Evolutionary conservation across 2,329 filamentous ascomycete species (phyloP).

Genomic region (Harringtonia lauricola): DNA sequence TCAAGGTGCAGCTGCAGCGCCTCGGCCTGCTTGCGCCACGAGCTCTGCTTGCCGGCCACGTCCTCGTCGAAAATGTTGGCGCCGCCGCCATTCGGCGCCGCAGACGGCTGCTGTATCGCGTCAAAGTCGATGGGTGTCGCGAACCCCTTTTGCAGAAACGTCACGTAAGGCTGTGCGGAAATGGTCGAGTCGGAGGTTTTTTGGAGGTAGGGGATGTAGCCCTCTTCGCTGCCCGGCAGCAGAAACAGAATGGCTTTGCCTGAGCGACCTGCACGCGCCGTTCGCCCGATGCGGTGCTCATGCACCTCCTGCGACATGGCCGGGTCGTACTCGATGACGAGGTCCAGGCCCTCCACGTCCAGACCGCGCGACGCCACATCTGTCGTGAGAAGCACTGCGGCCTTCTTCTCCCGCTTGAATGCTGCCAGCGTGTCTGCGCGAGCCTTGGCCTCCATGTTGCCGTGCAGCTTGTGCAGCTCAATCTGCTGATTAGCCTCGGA

Average conservation of each 20-base stretch:
- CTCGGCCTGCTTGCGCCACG: slow-evolving; percentile 35
- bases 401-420: slow-evolving; percentile 63
- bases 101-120: slow-evolving; percentile 18
- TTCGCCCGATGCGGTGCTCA: slow-evolving; percentile 87
- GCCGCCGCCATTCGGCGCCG: slow-evolving; percentile 51
- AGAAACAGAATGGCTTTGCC: slow-evolving; percentile 85
- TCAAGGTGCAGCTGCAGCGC: slow-evolving; percentile 48
- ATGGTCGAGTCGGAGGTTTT: slow-evolving; percentile 4
- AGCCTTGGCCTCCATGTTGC: slow-evolving; percentile 77
- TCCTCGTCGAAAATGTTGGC: slow-evolving; percentile 28
- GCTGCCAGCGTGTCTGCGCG: slow-evolving; percentile 77
- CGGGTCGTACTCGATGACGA: slow-evolving; percentile 93
- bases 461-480: slow-evolving; percentile 78
- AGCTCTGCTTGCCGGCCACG: slow-evolving; percentile 17
- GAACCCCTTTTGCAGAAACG: slow-evolving; percentile 55
- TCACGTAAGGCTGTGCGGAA: slow-evolving; percentile 37
- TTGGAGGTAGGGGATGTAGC: slow-evolving; percentile 67
- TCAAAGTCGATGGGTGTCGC: slow-evolving; percentile 50
- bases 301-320: slow-evolving; percentile 91
- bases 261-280: slow-evolving; percentile 80
- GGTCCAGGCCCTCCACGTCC: slow-evolving; percentile 87
- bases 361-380: slow-evolving; percentile 93
- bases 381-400: slow-evolving; percentile 80
- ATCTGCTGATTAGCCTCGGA: slow-evolving; percentile 62
- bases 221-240: slow-evolving; percentile 82